Conservation (phyloP, 441 rosid species). For the Corymbia citriodora region DNA sequence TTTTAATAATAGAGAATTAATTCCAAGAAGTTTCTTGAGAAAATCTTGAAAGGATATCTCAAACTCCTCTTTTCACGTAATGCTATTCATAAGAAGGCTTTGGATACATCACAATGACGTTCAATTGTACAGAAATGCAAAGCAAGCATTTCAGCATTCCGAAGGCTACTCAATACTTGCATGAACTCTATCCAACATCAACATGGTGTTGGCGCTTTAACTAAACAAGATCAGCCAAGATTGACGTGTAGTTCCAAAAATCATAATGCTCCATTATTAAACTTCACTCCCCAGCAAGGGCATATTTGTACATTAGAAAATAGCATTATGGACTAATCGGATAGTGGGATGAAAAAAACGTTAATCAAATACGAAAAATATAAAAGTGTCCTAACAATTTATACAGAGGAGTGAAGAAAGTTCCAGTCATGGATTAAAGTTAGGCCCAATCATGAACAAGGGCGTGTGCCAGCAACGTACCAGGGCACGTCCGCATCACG, state of each 20-base stretch:
- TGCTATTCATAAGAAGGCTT: too few species aligned
- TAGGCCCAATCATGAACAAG: neutral
- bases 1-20: too few species aligned
- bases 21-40: too few species aligned
- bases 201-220: accelerated
- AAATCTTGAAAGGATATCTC: too few species aligned
- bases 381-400: accelerated
- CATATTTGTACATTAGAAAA: too few species aligned
- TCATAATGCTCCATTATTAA: accelerated
- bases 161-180: neutral
- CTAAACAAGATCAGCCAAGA: neutral
- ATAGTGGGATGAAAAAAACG: neutral
- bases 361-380: too few species aligned
- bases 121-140: neutral
- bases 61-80: too few species aligned
- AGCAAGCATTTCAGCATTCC: neutral
- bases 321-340: neutral
- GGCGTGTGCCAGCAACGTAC: too few species aligned
- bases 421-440: neutral
- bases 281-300: neutral
- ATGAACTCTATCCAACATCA: neutral
- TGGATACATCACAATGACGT: too few species aligned
- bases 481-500: too few species aligned
- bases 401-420: accelerated
- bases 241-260: neutral